These are phyloP conservation scores for Aspergillus sp. DNA, from an alignment of 2,329 filamentous ascomycete species.

Conservation along the genomic window DNA sequence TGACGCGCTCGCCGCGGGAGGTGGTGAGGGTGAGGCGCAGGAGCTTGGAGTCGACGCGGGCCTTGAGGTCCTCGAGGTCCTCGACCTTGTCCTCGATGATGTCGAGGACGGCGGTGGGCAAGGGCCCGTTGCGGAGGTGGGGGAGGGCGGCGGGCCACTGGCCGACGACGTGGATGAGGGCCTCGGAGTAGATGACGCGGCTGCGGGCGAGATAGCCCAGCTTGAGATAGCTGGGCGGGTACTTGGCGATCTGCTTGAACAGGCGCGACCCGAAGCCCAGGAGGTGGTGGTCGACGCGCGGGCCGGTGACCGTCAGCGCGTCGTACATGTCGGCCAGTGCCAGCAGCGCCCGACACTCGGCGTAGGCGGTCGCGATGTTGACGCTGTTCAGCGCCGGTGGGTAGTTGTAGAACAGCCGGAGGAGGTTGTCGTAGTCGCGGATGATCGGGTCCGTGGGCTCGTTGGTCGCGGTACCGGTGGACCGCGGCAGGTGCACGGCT, in stretches of 20 bases:
- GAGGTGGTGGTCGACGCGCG: conserved; percentile 88
- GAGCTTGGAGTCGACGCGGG: conserved; percentile 74
- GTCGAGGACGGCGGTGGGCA: conserved; percentile 76
- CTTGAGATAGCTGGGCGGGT: conserved; percentile 87
- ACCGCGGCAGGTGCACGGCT: conserved; percentile 50
- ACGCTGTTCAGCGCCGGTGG: conserved; percentile 75
- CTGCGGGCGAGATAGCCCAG: conserved; percentile 83
- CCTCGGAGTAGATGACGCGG: conserved; percentile 81
- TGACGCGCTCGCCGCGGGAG: conserved; percentile 76
- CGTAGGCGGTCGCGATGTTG: conserved; percentile 89
- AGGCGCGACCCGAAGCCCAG: conserved; percentile 86
- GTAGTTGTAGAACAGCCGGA: conserved; percentile 95
- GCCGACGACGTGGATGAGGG: conserved; percentile 88
- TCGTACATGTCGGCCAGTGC: conserved; percentile 93
- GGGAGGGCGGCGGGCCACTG: conserved; percentile 84
- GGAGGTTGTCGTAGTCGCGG: conserved; percentile 92
- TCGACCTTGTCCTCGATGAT: conserved; percentile 94
- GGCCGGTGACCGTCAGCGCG: conserved; percentile 80
- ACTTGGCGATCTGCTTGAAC: conserved; percentile 96
- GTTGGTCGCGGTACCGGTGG: conserved; percentile 53
- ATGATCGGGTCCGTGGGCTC: conserved; percentile 70
- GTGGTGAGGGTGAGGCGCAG: conserved; percentile 80
- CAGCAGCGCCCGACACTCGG: conserved; percentile 88
- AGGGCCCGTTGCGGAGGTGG: conserved; percentile 62
- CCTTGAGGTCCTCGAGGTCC: conserved; percentile 80